Evolutionary conservation across 2,329 filamentous ascomycete genomes (phyloP).

Genomic region (Claviceps arundinis): DNA sequence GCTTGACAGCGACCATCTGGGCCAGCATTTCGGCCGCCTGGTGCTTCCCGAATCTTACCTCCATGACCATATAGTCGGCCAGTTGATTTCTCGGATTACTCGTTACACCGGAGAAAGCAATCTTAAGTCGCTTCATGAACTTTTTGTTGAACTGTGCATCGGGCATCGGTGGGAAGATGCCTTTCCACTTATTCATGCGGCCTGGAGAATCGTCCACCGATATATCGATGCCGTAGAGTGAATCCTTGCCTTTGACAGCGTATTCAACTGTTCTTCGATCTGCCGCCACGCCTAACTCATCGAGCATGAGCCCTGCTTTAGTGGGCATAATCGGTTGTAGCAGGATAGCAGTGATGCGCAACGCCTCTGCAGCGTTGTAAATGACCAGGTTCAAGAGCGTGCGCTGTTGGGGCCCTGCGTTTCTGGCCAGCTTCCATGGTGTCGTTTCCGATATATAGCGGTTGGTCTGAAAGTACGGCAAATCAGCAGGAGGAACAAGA

Average conservation of each 20-base stretch:
- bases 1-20: constrained; percentile 6
- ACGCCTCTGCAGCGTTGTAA: constrained; percentile 58
- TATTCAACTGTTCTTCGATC: constrained; percentile 49
- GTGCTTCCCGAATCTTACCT: constrained; percentile 16
- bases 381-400: constrained; percentile 44
- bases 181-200: constrained; percentile 23
- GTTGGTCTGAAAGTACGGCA: constrained; percentile 19
- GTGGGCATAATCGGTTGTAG: constrained; percentile 83
- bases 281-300: constrained; percentile 59
- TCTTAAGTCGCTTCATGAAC: constrained; percentile 8
- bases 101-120: constrained; percentile 9
- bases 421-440: constrained; percentile 52
- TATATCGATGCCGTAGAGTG: constrained; percentile 47
- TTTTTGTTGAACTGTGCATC: constrained; percentile 14
- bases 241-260: constrained; percentile 51
- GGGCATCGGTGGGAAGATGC: constrained; percentile 37
- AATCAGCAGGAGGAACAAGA: not conserved
- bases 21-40: constrained; percentile 12
- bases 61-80: constrained; percentile 15
- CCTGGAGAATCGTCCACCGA: constrained; percentile 13
- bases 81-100: constrained; percentile 17
- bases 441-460: constrained; percentile 41
- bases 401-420: constrained; percentile 19
- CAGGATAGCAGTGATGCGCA: constrained; percentile 71
- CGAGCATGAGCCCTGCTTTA: constrained; percentile 59